Conservation (phyloP, 129 eudicot genomes). For the Chrysanthemum makinoi region DNA sequence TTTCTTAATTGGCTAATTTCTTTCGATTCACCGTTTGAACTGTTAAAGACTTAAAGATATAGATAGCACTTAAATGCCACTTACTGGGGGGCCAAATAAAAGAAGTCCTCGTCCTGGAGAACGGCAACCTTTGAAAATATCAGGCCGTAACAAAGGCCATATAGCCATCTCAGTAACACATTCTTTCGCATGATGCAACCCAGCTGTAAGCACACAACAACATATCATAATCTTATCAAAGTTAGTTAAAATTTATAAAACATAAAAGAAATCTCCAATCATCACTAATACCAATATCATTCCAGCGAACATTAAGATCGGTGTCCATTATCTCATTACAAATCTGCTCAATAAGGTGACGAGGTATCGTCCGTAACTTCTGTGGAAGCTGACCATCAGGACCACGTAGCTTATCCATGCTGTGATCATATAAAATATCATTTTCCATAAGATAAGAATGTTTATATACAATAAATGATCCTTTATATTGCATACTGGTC, state of each 20-base stretch:
- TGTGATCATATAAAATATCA: conserved; percentile 16
- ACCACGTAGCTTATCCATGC: conserved; percentile 86
- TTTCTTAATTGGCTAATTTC: no score
- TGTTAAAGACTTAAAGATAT: no score
- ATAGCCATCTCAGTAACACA: conserved; percentile 90
- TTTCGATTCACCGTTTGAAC: no score
- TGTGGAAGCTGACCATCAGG: conserved; percentile 98
- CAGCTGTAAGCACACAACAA: conserved; percentile 45
- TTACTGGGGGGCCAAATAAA: conserved; percentile 89
- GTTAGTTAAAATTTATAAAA: not conserved
- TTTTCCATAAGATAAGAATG: no score
- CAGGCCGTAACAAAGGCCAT: conserved; percentile 86
- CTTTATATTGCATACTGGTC: no score
- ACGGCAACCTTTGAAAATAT: conserved; percentile 84
- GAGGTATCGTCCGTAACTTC: conserved; percentile 81
- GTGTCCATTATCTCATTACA: conserved; percentile 95
- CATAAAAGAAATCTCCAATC: not conserved
- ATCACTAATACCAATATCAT: conserved; percentile 73
- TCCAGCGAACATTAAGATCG: conserved; percentile 90
- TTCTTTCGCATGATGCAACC: conserved; percentile 85
- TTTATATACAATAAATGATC: no score
- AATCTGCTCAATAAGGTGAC: conserved; percentile 83
- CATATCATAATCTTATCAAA: conserved; percentile 15
- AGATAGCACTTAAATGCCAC: conserved; percentile 16
- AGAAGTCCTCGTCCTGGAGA: conserved; percentile 93